A percentile compares a stretch with the other conserved stretches of the same genome.
phyloP scores from a whole-genome alignment of 2,329 filamentous ascomycete genomes.

The Chalaropsis thielavioides region DNA sequence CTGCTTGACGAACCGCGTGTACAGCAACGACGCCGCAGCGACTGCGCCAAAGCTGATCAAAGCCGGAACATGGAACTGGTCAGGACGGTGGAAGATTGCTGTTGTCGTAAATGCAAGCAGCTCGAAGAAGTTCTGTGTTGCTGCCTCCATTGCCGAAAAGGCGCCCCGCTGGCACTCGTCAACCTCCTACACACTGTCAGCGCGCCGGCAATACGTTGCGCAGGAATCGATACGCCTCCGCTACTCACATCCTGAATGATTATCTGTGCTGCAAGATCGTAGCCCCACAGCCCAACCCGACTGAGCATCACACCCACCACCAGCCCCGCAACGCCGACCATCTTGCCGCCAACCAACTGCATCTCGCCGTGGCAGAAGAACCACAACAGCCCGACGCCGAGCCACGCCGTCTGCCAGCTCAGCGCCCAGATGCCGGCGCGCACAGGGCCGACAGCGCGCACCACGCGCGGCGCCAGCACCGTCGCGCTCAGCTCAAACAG shows the following conservation, averaged over 20 bases:
- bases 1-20: slow-evolving; percentile 23
- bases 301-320: slow-evolving; percentile 39
- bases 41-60: slow-evolving; percentile 43
- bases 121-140: slow-evolving; percentile 56
- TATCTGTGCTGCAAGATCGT: slow-evolving; percentile 44
- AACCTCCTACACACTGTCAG: slow-evolving; percentile 33
- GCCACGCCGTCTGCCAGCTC: slow-evolving; percentile 49
- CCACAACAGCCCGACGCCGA: slow-evolving; percentile 31
- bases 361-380: slow-evolving; percentile 27
- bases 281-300: slow-evolving; percentile 46
- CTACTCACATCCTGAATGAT: slow-evolving; percentile 44
- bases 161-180: slow-evolving; percentile 42
- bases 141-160: slow-evolving; percentile 55
- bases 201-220: background rate
- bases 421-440: slow-evolving; percentile 58
- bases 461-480: slow-evolving; percentile 42
- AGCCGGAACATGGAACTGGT: slow-evolving; percentile 50
- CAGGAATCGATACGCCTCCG: background rate
- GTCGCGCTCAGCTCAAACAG: slow-evolving; percentile 46
- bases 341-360: slow-evolving; percentile 10
- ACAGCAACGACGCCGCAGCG: slow-evolving; percentile 22
- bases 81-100: slow-evolving; percentile 46
- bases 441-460: slow-evolving; percentile 40
- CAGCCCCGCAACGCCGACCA: slow-evolving; percentile 34
- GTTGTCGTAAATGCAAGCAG: slow-evolving; percentile 51